Percentiles rank a stretch among this genome's conserved stretches.
Conservation (phyloP, 192 early-diverging fungal genomes). For the Jimgerdemannia lactiflua region DNA sequence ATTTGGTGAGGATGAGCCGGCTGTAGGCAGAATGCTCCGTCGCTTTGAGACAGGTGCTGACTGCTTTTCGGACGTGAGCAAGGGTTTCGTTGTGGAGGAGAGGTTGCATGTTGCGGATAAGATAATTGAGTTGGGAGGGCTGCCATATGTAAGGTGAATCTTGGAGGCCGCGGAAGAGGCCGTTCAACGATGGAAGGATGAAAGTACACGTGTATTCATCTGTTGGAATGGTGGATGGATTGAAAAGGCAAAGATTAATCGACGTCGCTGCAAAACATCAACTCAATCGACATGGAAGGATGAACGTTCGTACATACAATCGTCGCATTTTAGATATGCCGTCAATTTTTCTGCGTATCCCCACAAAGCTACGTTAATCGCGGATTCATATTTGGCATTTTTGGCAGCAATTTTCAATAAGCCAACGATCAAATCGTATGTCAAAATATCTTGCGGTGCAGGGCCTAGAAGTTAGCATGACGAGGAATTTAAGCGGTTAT, state of each 20-base stretch:
- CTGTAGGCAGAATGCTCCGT: slow-evolving; percentile 37
- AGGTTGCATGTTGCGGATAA: slow-evolving; percentile 44
- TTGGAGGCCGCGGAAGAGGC: slow-evolving; percentile 51
- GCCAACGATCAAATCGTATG: slow-evolving; percentile 39
- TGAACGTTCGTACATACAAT: not conserved
- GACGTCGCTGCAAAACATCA: not conserved
- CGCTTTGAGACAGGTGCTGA: slow-evolving; percentile 31
- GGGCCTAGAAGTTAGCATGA: slow-evolving; percentile 8
- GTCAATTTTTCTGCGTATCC: slow-evolving; percentile 38
- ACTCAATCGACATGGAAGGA: not conserved
- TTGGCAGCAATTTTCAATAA: slow-evolving; percentile 43
- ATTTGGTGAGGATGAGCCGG: slow-evolving; percentile 43
- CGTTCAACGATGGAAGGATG: slow-evolving; percentile 57
- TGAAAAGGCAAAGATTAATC: not conserved
- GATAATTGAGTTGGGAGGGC: slow-evolving; percentile 40
- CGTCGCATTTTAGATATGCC: slow-evolving; percentile 9
- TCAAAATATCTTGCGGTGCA: slow-evolving; percentile 34
- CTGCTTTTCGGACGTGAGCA: slow-evolving; percentile 38
- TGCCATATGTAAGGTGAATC: slow-evolving; percentile 39
- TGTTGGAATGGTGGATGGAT: slow-evolving; percentile 18
- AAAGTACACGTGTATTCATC: slow-evolving; percentile 46
- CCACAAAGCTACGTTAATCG: slow-evolving; percentile 41
- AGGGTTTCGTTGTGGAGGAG: slow-evolving; percentile 45
- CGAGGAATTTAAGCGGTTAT: not conserved
- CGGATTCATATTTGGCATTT: slow-evolving; percentile 27